phyloP scores from a whole-genome alignment of 352 stramenopile species.

The Globisporangium solare region DNA sequence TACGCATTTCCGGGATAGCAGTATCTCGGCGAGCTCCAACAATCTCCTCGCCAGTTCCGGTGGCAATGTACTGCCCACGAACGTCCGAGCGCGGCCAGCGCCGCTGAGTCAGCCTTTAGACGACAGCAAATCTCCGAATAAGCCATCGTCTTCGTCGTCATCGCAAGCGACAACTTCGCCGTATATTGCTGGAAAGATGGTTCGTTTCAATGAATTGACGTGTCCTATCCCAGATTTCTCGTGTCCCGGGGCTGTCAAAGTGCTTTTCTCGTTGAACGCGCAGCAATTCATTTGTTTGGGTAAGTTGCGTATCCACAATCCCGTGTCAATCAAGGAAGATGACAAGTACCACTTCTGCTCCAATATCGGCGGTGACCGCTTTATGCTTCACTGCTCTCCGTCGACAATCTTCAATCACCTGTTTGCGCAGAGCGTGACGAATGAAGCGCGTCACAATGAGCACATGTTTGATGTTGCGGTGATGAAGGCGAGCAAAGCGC shows the following conservation, averaged over 20 bases:
- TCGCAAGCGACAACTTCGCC: slow-evolving; percentile 4
- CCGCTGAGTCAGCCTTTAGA: slow-evolving; percentile 3
- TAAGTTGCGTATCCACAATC: slow-evolving; percentile 46
- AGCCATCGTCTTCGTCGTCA: neutral
- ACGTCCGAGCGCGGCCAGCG: slow-evolving; percentile 11
- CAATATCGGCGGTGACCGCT: slow-evolving; percentile 52
- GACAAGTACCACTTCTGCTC: slow-evolving; percentile 51
- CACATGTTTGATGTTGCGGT: slow-evolving; percentile 22
- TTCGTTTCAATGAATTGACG: slow-evolving; percentile 40
- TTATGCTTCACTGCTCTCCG: slow-evolving; percentile 44
- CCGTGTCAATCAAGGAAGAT: slow-evolving; percentile 50
- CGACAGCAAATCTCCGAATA: slow-evolving; percentile 1
- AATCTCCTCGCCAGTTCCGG: slow-evolving; percentile 22
- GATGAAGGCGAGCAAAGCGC: slow-evolving; percentile 18
- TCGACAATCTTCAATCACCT: slow-evolving; percentile 52
- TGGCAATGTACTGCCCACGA: slow-evolving; percentile 10
- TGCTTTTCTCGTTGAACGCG: slow-evolving; percentile 66
- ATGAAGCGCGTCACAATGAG: slow-evolving; percentile 26
- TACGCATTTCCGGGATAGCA: slow-evolving; percentile 55
- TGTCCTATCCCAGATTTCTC: slow-evolving; percentile 57
- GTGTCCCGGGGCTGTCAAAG: slow-evolving; percentile 25
- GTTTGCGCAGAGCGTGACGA: slow-evolving; percentile 32
- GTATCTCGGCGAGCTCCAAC: slow-evolving; percentile 32
- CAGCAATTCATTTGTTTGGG: slow-evolving; percentile 71
- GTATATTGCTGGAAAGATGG: slow-evolving; percentile 49